Conservation (phyloP, 2,329 filamentous ascomycete species). For the Chrysoporthe cubensis region DNA sequence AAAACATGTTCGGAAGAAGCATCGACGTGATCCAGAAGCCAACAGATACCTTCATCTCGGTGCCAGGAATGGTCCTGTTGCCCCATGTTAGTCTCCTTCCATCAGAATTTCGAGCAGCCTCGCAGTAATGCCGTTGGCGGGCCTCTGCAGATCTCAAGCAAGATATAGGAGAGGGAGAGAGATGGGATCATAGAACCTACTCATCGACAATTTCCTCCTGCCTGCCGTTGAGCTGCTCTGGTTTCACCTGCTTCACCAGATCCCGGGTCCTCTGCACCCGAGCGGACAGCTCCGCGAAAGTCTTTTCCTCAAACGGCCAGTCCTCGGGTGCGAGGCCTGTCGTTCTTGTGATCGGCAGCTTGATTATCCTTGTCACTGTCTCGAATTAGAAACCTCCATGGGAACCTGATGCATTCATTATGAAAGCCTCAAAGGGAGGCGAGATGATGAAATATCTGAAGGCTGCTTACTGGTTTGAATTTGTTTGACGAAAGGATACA, state of each 20-base stretch:
- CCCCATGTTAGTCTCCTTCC: not conserved
- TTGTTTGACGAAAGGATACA: slow-evolving; percentile 43
- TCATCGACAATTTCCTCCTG: slow-evolving; percentile 33
- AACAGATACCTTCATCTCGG: slow-evolving; percentile 28
- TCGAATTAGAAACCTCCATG: not conserved
- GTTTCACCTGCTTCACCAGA: slow-evolving; percentile 36
- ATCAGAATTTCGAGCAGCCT: not conserved
- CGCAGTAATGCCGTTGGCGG: too few relatives aligned
- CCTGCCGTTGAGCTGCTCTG: slow-evolving; percentile 34
- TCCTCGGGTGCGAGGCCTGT: slow-evolving; percentile 32
- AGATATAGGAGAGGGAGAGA: too few relatives aligned
- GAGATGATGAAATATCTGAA: not conserved
- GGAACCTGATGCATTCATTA: not conserved
- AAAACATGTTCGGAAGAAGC: slow-evolving; percentile 62
- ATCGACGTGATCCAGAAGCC: slow-evolving; percentile 48
- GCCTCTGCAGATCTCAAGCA: too few relatives aligned
- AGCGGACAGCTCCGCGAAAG: slow-evolving; percentile 38
- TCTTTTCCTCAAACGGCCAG: slow-evolving; percentile 39
- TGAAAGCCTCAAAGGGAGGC: not conserved
- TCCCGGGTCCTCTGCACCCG: slow-evolving; percentile 38
- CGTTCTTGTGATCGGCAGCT: slow-evolving; percentile 34
- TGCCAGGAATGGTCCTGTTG: not conserved
- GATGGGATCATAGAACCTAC: slow-evolving; percentile 30
- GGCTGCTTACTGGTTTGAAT: slow-evolving; percentile 32
- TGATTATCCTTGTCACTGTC: slow-evolving; percentile 35